A percentile compares a stretch with the other conserved stretches of the same genome.
These are phyloP conservation scores for Populus tomentosa DNA, from an alignment of 441 rosid species.

Conservation along the genomic window DNA sequence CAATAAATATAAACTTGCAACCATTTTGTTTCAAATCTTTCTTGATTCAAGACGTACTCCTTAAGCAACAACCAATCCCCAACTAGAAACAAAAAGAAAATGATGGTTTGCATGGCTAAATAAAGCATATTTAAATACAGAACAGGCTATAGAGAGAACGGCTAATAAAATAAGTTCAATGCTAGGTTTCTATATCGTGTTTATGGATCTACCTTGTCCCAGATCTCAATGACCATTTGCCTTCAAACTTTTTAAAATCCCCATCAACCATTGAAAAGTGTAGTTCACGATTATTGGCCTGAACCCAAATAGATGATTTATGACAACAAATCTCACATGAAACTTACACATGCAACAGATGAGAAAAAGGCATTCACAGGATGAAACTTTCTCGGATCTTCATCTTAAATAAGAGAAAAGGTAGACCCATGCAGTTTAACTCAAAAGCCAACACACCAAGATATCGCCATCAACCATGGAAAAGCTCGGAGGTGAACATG, in stretches of 20 bases:
- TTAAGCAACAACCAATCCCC: background rate
- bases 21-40: background rate
- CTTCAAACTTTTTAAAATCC: slow-evolving; percentile 97
- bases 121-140: background rate
- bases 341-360: background rate
- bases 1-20: background rate
- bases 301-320: slow-evolving; percentile 12
- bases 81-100: background rate
- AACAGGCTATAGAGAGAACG: background rate
- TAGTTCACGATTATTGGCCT: slow-evolving; percentile 71
- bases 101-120: background rate
- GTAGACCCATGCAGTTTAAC: slow-evolving; percentile 1
- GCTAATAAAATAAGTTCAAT: slow-evolving; percentile 3
- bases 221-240: slow-evolving; percentile 82
- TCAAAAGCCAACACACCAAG: background rate
- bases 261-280: slow-evolving; percentile 97
- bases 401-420: background rate
- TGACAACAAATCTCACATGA: slow-evolving; percentile 1
- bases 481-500: background rate
- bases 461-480: background rate
- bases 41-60: background rate
- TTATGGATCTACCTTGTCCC: slow-evolving; percentile 53
- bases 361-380: background rate
- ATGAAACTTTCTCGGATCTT: background rate
- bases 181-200: slow-evolving; percentile 7